Base-by-base conservation (phyloP, 805 yeast species). In the Kuraishia floccosa region DNA sequence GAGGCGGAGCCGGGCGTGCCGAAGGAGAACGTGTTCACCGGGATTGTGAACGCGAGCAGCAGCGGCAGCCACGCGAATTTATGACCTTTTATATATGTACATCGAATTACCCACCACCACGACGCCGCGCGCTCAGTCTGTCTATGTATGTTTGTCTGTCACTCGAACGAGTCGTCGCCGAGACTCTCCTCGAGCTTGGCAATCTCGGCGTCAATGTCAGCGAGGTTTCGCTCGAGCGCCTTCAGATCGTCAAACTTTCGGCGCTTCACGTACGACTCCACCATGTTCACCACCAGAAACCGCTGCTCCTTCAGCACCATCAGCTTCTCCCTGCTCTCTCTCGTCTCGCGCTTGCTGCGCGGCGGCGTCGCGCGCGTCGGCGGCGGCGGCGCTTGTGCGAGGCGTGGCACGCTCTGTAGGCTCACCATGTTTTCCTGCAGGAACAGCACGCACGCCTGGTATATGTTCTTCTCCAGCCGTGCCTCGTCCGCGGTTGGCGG, bases 241-340 rank as follows among this genome's bases (percentile, higher is more conserved):
- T 56, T 58, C 26, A 84, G 53, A 47, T 83, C 95, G 35, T 86
- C 96, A 45, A 84, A 83, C 39, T 73, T 71, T 27, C 96, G 56
- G 31, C 68, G 73, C 39, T 63, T 65, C 36, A 76, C 81, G 23
- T 77, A 72, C 10, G 65, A 72, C 2, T 63, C 60, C 17, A 82
- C 66, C 68, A 78, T 70, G 11, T 72, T 64, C 35, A 72, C 70
- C 3, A 89, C 75, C 37, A 89, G 52, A 41, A 70, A 87, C 41
- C 65, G 63, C 44, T 87, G 97, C 47, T 87, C 97, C 37, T 78
- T 78, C 46, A 85, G 54, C 8, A 89, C 96, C 79, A 87, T 81
- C 35, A 87, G 54, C 39, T 79, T 77, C 40, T 85, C 89, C 28
- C 91, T 55, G 17, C 63, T 54, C 30, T 64, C 64, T 26, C 86